Percentiles rank a stretch among this genome's conserved stretches.
These are phyloP conservation scores for Fusarium sublunatum DNA, from an alignment of 2,329 filamentous ascomycete genomes.

Conservation along the genomic window DNA sequence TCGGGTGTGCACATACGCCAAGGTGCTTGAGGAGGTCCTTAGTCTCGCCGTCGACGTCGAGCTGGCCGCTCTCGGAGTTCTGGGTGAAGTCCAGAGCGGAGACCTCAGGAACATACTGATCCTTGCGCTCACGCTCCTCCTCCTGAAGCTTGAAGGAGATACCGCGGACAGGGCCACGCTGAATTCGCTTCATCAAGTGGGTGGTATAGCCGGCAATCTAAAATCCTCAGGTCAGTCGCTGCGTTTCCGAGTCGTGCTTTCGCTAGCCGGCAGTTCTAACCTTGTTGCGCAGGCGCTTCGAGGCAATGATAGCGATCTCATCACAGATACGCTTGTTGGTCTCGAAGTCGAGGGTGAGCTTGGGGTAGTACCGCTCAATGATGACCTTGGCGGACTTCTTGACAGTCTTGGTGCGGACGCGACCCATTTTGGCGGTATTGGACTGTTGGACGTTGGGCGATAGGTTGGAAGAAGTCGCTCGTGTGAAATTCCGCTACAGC, in stretches of 20 bases:
- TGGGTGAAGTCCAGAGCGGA: constrained; percentile 98
- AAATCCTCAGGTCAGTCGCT: constrained; percentile 35
- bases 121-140: constrained; percentile 99
- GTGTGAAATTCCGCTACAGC: constrained; percentile 38
- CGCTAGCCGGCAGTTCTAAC: constrained; percentile 59
- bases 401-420: constrained; percentile 76
- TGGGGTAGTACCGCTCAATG: constrained; percentile 98
- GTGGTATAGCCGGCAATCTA: constrained; percentile 99
- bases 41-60: constrained; percentile 96
- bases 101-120: constrained; percentile 99
- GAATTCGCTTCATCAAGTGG: constrained; percentile 99
- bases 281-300: constrained; percentile 99
- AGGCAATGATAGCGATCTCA: constrained; percentile 99
- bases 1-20: constrained; percentile 76
- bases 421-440: constrained; percentile 73
- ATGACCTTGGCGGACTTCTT: constrained; percentile 96
- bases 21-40: constrained; percentile 99
- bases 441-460: constrained; percentile 52
- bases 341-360: constrained; percentile 99
- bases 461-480: constrained; percentile 48
- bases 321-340: constrained; percentile 99
- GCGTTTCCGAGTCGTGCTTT: neutral
- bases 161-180: constrained; percentile 98
- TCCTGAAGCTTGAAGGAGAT: constrained; percentile 99
- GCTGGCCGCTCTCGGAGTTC: constrained; percentile 90